phyloP scores from a whole-genome alignment of 2,329 filamentous ascomycete species.

The Myriosclerotinia duriaeana region DNA sequence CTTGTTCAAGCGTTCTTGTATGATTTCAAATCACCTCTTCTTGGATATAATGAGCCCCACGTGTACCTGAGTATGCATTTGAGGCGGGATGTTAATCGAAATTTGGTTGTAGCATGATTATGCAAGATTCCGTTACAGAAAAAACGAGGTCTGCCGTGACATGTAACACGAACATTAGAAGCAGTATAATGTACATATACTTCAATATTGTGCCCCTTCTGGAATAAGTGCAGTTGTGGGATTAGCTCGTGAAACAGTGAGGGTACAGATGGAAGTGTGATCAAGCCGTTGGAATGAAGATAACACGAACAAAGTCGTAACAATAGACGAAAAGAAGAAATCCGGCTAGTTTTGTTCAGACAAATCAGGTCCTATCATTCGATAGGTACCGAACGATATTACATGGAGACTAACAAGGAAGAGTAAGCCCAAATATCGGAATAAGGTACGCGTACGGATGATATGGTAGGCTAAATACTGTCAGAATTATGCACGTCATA shows the following conservation, averaged over 20 bases:
- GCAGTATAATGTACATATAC: conserved; percentile 15
- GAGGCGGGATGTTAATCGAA: conserved; percentile 21
- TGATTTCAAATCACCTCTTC: conserved; percentile 17
- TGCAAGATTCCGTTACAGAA: conserved; percentile 23
- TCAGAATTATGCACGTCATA: conserved; percentile 18
- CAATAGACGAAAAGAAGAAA: conserved; percentile 19
- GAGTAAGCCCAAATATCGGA: conserved; percentile 15
- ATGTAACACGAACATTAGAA: conserved; percentile 7
- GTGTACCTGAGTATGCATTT: conserved; percentile 19
- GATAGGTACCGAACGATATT: conserved; percentile 7
- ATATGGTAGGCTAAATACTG: neutral
- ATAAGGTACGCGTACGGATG: conserved; percentile 17
- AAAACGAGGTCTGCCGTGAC: conserved; percentile 19
- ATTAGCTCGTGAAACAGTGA: conserved; percentile 12
- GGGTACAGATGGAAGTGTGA: conserved; percentile 18
- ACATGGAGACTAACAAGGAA: conserved; percentile 5
- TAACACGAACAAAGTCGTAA: neutral
- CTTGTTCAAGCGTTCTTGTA: conserved; percentile 17
- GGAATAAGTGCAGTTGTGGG: conserved; percentile 11
- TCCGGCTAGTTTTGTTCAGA: conserved; percentile 14
- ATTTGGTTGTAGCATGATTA: conserved; percentile 19
- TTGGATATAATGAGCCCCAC: conserved; percentile 15
- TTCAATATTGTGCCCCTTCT: neutral
- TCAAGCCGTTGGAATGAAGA: conserved; percentile 23
- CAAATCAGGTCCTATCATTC: conserved; percentile 2